Evolutionary conservation across 2,329 filamentous ascomycete species (phyloP).

Genomic region (Hypoxylon sp.): DNA sequence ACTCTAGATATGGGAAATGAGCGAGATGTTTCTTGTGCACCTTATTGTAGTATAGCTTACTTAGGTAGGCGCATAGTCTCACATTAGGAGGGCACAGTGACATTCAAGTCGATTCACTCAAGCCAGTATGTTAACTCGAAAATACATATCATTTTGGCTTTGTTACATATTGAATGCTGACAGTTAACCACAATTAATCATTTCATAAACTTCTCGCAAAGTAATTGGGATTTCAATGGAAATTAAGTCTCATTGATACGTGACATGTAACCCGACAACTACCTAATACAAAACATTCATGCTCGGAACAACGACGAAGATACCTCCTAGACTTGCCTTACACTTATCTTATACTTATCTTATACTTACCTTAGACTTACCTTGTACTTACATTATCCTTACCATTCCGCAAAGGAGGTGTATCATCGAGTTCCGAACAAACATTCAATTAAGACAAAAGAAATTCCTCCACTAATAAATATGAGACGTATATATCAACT

Average conservation of each 20-base stretch:
- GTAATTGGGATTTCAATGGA: neutral
- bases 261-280: neutral
- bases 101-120: conserved; percentile 53
- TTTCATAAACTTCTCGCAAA: neutral
- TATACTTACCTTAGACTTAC: neutral
- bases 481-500: neutral
- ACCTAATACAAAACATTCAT: no score
- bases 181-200: neutral
- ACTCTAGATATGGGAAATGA: conserved; percentile 1
- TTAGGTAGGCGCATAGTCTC: conserved; percentile 12
- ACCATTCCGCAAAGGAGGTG: no score
- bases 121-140: neutral
- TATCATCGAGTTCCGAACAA: no score
- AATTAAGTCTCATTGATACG: neutral
- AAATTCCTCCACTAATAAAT: neutral
- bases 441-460: no score
- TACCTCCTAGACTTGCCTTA: neutral
- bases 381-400: neutral
- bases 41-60: conserved; percentile 27
- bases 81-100: conserved; percentile 13
- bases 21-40: neutral
- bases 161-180: no score
- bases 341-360: no score
- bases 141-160: neutral
- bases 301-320: no score